A percentile compares a stretch with the other conserved stretches of the same genome.
Conservation (phyloP, 768 basidiomycete species). For the Lactarius akahatsu region DNA sequence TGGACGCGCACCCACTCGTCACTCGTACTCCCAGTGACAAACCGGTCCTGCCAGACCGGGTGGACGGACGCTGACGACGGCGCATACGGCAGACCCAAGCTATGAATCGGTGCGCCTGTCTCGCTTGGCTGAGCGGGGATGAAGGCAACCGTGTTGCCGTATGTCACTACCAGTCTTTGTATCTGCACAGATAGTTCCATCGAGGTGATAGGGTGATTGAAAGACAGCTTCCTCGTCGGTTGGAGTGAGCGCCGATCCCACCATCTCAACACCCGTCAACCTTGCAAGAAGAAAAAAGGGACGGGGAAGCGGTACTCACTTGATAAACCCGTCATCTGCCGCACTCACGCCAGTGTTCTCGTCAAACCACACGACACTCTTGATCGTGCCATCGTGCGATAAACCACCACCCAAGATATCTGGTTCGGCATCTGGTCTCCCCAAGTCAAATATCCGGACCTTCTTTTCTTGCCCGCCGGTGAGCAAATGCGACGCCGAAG, state of each 20-base stretch:
- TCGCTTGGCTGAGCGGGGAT: conserved; percentile 63
- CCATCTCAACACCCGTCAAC: conserved; percentile 58
- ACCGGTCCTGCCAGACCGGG: conserved; percentile 82
- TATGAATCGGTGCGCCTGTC: conserved; percentile 64
- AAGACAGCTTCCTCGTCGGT: conserved; percentile 66
- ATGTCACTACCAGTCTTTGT: conserved; percentile 82
- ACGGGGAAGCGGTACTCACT: conserved; percentile 48
- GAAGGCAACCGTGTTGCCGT: conserved; percentile 90
- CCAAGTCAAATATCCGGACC: conserved; percentile 90
- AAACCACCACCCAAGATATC: conserved; percentile 61
- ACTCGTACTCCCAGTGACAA: conserved; percentile 83
- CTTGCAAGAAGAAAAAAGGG: background rate
- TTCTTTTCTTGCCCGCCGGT: conserved; percentile 98
- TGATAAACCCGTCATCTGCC: conserved; percentile 88
- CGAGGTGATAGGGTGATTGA: conserved; percentile 81
- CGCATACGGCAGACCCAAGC: conserved; percentile 75
- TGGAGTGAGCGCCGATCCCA: conserved; percentile 89
- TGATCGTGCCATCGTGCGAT: conserved; percentile 86
- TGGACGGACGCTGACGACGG: conserved; percentile 96
- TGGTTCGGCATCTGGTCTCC: conserved; percentile 82
- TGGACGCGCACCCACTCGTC: conserved; percentile 99
- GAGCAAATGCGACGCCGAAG: conserved; percentile 64
- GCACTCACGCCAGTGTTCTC: conserved; percentile 86
- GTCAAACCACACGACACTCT: conserved; percentile 92
- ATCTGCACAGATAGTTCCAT: conserved; percentile 90